Evolutionary conservation across 2,329 filamentous ascomycete genomes (phyloP), one percentile per base, ranked within the genome.

Genomic region (Proliferodiscus dingleyae): DNA sequence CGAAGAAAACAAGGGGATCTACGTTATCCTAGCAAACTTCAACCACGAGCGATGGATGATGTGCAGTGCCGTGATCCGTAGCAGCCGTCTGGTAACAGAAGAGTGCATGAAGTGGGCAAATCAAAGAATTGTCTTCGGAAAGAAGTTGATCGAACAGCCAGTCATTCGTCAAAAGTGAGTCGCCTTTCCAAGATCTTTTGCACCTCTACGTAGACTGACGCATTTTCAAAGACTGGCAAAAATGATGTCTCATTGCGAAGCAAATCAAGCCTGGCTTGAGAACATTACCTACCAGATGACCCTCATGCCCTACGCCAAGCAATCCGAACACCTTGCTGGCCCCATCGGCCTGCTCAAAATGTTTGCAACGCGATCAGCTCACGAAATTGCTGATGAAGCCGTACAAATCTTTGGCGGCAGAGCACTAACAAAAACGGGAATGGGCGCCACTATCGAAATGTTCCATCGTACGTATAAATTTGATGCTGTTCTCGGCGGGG

Each of bases 81-180:
- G 77, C 66, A 80, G 74, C 43, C 77, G 87, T 51, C 75, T 76
- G 1, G 77, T 91, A 11, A 81, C 88, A 10, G 87, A 94, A 65
- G 88, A 94, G 63, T 91, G 82, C 59, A 70, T 94, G 52, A 93
- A 93, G 65, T 95, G 89, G 89, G 75, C 82, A 24, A 88, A 93
- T 70, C 89, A 95, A 68, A 82, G 88, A 40, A 73, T 89, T 21
- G 87, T 94, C 54, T 93, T 93, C 63, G 80, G 80, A 62, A 91
- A 91, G 72, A 82, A 82, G 22, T 74, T 94, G 32, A 84, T 91
- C 54, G 82, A 89, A 60, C 87, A 94, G 61, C 86, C 88, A 19
- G 86, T 88, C 36, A 90, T 94, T 59, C 77, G 83, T 16, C 82
- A 87, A 61, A 94, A 94, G 81, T 83, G 63, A 61, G 71, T 64